Evolutionary conservation across 495 filamentous ascomycete genomes (phyloP).

Genomic region (Alectoria sarmentosa): DNA sequence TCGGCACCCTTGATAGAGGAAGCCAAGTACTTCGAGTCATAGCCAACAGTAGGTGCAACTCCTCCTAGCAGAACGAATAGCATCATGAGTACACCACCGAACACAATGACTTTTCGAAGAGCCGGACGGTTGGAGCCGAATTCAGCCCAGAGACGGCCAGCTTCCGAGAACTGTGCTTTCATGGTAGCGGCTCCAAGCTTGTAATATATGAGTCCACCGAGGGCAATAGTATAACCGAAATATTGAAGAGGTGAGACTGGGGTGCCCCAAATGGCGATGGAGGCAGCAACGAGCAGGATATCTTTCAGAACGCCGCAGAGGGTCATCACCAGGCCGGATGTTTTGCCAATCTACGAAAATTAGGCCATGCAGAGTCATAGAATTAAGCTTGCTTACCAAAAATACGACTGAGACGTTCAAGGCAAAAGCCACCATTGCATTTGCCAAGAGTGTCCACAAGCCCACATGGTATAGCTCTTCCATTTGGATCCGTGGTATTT

Average conservation of each 20-base stretch:
- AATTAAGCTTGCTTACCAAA: constrained; percentile 46
- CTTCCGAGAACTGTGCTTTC: constrained; percentile 66
- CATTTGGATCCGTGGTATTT: constrained; percentile 47
- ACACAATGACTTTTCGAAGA: constrained; percentile 66
- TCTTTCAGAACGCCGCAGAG: constrained; percentile 98
- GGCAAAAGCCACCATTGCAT: constrained; percentile 67
- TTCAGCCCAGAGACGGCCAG: constrained; percentile 70
- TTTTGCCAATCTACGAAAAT: constrained; percentile 78
- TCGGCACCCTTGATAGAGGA: constrained; percentile 15
- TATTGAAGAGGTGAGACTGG: constrained; percentile 75
- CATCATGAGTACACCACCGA: constrained; percentile 52
- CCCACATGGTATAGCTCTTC: constrained; percentile 52
- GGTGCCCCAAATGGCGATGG: constrained; percentile 84
- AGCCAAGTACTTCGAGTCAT: constrained; percentile 19
- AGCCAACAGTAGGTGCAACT: constrained; percentile 39
- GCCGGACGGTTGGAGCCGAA: constrained; percentile 70
- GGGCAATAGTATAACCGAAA: constrained; percentile 91
- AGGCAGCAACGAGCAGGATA: constrained; percentile 84
- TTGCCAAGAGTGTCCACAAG: constrained; percentile 49
- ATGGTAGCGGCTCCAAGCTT: constrained; percentile 86
- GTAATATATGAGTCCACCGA: constrained; percentile 90
- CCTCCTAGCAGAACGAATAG: constrained; percentile 64
- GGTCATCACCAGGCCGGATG: constrained; percentile 91
- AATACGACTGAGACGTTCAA: constrained; percentile 73
- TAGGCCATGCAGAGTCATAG: not conserved